phyloP scores from a whole-genome alignment of 331 rosid species.

The Erythrophleum ivorense region DNA sequence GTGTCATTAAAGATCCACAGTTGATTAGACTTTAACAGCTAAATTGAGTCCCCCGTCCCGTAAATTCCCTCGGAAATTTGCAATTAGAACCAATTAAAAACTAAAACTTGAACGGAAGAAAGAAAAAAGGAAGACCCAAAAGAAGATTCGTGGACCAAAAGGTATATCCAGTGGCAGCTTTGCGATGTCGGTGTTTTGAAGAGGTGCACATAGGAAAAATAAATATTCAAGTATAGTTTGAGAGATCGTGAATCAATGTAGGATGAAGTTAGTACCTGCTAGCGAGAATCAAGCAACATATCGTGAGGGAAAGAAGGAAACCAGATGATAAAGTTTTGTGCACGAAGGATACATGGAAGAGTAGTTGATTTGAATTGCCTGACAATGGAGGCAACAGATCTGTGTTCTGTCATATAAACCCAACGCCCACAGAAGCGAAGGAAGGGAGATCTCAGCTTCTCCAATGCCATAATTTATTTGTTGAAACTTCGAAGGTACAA shows the following conservation, averaged over 20 bases:
- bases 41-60: slow-evolving; percentile 30
- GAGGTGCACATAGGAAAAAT: neutral
- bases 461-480: too few species aligned
- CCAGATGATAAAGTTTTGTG: too few species aligned
- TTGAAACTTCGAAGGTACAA: too few species aligned
- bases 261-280: neutral
- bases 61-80: neutral
- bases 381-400: slow-evolving; percentile 21
- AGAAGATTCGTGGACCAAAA: slow-evolving; percentile 1
- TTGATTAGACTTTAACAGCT: slow-evolving; percentile 21
- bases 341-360: neutral
- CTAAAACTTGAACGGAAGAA: slow-evolving; percentile 1
- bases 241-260: neutral
- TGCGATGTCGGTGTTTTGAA: slow-evolving; percentile 16
- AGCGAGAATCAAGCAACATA: neutral
- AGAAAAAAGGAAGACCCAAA: slow-evolving; percentile 38
- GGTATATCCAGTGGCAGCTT: neutral
- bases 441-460: too few species aligned
- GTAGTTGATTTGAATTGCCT: neutral
- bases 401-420: neutral
- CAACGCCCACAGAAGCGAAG: neutral
- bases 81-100: slow-evolving; percentile 33
- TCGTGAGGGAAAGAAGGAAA: slow-evolving; percentile 21
- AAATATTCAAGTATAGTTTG: neutral
- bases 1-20: slow-evolving; percentile 16